These are phyloP conservation scores for Xerocomus amazonicus DNA, from an alignment of 1,284 basidiomycete genomes.

Conservation along the genomic window DNA sequence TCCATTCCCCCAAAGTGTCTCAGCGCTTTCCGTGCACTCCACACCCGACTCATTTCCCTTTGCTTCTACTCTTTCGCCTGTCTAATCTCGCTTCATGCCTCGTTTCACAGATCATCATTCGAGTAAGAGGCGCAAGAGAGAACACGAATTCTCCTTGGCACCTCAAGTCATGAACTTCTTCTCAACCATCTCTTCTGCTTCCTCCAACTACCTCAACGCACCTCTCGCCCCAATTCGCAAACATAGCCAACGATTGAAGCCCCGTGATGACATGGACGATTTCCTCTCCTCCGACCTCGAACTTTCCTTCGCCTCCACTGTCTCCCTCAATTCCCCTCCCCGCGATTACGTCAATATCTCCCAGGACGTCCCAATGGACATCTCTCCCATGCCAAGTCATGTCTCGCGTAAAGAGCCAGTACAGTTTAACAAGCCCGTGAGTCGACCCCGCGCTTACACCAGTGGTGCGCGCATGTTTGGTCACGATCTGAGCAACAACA, in stretches of 20 bases:
- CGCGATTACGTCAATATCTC: constrained; percentile 43
- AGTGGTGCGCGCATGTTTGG: constrained; percentile 65
- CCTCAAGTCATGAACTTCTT: constrained; percentile 50
- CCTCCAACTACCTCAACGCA: constrained; percentile 48
- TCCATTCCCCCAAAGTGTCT: constrained; percentile 6
- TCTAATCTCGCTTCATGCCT: constrained; percentile 20
- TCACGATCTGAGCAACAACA: constrained; percentile 55
- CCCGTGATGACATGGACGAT: constrained; percentile 55
- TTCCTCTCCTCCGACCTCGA: constrained; percentile 72
- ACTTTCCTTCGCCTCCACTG: constrained; percentile 73
- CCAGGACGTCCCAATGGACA: constrained; percentile 67
- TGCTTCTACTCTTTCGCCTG: constrained; percentile 5
- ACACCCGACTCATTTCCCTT: constrained; percentile 3
- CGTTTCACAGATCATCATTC: constrained; percentile 31
- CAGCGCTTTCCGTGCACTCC: constrained; percentile 9
- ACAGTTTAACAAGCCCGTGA: constrained; percentile 28
- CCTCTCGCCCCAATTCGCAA: constrained; percentile 51
- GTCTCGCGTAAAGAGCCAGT: constrained; percentile 29
- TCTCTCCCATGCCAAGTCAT: constrained; percentile 60
- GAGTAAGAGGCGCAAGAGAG: constrained; percentile 46
- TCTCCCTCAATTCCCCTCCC: constrained; percentile 71
- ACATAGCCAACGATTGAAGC: constrained; percentile 38
- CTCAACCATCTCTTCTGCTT: constrained; percentile 34
- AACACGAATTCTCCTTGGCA: constrained; percentile 25
- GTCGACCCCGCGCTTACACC: constrained; percentile 58